These are phyloP conservation scores for Mycosarcoma mackinlayi DNA, from an alignment of 1,284 basidiomycete species.

Conservation along the genomic window DNA sequence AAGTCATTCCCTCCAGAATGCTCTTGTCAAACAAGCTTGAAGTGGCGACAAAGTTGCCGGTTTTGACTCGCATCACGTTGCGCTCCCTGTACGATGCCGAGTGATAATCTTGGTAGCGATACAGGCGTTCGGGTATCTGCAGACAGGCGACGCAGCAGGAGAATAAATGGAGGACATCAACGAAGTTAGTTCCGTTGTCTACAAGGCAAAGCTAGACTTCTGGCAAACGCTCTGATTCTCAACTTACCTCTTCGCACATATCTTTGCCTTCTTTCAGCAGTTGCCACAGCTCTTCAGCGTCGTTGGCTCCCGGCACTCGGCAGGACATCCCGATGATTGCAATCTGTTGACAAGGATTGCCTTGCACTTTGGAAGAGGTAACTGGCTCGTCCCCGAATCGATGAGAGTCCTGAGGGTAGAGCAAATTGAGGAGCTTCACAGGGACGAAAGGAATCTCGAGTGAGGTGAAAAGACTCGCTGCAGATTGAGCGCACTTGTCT, in stretches of 20 bases:
- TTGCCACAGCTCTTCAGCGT: conserved; percentile 45
- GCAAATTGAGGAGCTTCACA: conserved; percentile 26
- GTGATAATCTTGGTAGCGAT: conserved; percentile 49
- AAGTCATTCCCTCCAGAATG: conserved; percentile 13
- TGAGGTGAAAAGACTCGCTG: conserved; percentile 1
- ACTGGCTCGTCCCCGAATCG: conserved; percentile 39
- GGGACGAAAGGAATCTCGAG: conserved; percentile 1
- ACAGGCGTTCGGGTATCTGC: conserved; percentile 41
- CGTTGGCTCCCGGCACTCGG: conserved; percentile 47
- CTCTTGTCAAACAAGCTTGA: conserved; percentile 37
- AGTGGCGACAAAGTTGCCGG: conserved; percentile 35
- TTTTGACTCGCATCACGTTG: conserved; percentile 51
- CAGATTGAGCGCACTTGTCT: conserved; percentile 9
- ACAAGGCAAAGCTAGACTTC: too few relatives aligned
- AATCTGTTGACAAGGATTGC: conserved; percentile 41
- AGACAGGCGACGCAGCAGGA: background rate
- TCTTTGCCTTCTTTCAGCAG: conserved; percentile 40
- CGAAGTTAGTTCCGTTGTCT: background rate
- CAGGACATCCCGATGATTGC: conserved; percentile 55
- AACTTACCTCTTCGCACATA: conserved; percentile 40
- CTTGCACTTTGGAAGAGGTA: conserved; percentile 38
- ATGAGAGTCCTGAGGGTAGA: conserved; percentile 25
- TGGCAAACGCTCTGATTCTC: background rate
- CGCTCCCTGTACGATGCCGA: conserved; percentile 45
- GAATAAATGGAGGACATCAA: background rate